Percentiles rank a stretch among this genome's conserved stretches.
phyloP scores from a whole-genome alignment of 768 basidiomycete genomes.

The Trametopsis cervina region DNA sequence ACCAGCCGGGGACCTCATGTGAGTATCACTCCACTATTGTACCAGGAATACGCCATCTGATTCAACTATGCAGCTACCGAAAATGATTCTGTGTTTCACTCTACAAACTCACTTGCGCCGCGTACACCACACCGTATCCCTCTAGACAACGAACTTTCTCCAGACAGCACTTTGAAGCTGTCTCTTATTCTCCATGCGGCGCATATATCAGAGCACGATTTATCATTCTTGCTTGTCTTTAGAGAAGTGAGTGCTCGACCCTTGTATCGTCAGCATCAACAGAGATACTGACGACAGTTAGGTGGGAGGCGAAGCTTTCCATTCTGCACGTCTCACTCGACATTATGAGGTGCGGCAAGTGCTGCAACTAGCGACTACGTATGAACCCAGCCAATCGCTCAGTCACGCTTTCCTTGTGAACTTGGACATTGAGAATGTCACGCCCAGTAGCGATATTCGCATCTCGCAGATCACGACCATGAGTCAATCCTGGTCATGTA shows the following conservation, averaged over 20 bases:
- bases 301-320: conserved; percentile 45
- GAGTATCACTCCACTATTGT: not conserved
- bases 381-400: conserved; percentile 41
- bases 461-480: conserved; percentile 56
- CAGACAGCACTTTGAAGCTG: conserved; percentile 46
- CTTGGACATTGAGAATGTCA: conserved; percentile 50
- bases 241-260: conserved; percentile 52
- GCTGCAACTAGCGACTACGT: conserved; percentile 43
- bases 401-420: conserved; percentile 47
- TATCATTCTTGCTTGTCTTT: conserved; percentile 61
- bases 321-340: conserved; percentile 47
- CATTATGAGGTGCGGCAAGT: conserved; percentile 55
- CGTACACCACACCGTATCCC: conserved; percentile 42
- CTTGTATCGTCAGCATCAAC: not conserved
- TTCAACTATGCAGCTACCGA: not conserved
- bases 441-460: conserved; percentile 31
- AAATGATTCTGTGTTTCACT: conserved; percentile 27
- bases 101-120: conserved; percentile 45
- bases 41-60: not conserved
- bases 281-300: conserved; percentile 18
- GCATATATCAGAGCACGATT: conserved; percentile 37
- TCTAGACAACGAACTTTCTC: conserved; percentile 29
- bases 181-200: conserved; percentile 49
- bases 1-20: conserved; percentile 2
- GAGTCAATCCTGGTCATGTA: conserved; percentile 65